phyloP scores from a whole-genome alignment of 73 alveolate genomes.

The Stentor coeruleus region DNA sequence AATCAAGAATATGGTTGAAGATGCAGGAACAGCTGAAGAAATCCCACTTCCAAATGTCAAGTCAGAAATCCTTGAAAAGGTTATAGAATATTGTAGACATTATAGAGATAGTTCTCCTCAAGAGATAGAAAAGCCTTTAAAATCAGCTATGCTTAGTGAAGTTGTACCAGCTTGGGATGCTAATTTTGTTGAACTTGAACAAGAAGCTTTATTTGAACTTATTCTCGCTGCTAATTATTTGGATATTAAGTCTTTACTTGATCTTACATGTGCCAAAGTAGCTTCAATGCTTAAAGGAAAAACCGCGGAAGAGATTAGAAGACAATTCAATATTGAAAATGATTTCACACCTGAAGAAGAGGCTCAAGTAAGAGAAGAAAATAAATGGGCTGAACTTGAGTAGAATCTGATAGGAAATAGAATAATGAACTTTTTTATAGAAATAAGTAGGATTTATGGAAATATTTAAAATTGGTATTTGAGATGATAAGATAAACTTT shows the following conservation, averaged over 20 bases:
- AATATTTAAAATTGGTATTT: too few species aligned
- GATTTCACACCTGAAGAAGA: too few species aligned
- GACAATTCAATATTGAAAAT: background rate
- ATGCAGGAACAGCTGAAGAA: constrained; percentile 48
- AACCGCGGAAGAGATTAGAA: background rate
- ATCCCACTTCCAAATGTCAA: constrained; percentile 84
- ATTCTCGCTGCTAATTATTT: background rate
- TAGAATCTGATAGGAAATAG: too few species aligned
- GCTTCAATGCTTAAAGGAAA: background rate
- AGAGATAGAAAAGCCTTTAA: background rate
- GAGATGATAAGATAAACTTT: too few species aligned
- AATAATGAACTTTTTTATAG: too few species aligned
- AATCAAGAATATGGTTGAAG: constrained; percentile 16
- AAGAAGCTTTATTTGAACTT: background rate
- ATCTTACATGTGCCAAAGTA: background rate
- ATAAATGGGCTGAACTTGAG: too few species aligned
- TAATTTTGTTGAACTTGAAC: background rate
- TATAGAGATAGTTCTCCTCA: background rate
- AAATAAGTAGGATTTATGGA: too few species aligned
- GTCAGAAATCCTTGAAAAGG: constrained; percentile 32
- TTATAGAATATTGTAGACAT: background rate
- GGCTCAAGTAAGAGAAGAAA: too few species aligned
- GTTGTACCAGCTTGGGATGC: background rate
- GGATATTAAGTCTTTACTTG: background rate
- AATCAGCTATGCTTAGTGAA: background rate